These are phyloP conservation scores for Volvox reticuliferus DNA, from an alignment of 139 green algal species.

Conservation along the genomic window DNA sequence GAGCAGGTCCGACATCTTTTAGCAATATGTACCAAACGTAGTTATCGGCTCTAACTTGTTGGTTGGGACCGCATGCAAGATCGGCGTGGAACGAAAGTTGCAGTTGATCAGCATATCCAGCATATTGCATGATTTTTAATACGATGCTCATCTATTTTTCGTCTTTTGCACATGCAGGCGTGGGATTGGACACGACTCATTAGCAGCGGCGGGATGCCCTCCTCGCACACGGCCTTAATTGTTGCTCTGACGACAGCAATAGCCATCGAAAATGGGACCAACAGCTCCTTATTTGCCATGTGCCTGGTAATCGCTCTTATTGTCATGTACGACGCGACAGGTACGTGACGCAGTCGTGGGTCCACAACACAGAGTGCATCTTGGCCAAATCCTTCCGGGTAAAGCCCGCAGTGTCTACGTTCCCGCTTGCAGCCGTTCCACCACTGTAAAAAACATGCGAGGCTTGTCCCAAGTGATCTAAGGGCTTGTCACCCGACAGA, in stretches of 20 bases:
- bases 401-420: not conserved
- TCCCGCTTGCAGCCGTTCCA: not conserved
- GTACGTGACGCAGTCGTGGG: not conserved
- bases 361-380: not conserved
- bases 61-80: too few species aligned
- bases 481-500: not conserved
- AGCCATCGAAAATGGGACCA: slow-evolving; percentile 72
- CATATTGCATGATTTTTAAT: not conserved
- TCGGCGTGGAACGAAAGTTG: too few species aligned
- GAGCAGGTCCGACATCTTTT: slow-evolving; percentile 13
- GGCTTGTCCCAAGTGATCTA: not conserved
- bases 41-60: too few species aligned
- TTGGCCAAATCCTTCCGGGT: not conserved
- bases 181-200: slow-evolving; percentile 32
- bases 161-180: not conserved
- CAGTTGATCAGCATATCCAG: too few species aligned
- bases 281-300: slow-evolving; percentile 78
- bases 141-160: not conserved
- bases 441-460: not conserved
- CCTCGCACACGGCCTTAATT: slow-evolving; percentile 81
- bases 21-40: too few species aligned
- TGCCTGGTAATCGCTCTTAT: slow-evolving; percentile 76
- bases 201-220: slow-evolving; percentile 78
- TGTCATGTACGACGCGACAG: slow-evolving; percentile 67
- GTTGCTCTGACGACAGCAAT: slow-evolving; percentile 79